Evolutionary conservation across 768 basidiomycete species (phyloP), one percentile per base, ranked within the genome.

Genomic region (Boletales sp.): DNA sequence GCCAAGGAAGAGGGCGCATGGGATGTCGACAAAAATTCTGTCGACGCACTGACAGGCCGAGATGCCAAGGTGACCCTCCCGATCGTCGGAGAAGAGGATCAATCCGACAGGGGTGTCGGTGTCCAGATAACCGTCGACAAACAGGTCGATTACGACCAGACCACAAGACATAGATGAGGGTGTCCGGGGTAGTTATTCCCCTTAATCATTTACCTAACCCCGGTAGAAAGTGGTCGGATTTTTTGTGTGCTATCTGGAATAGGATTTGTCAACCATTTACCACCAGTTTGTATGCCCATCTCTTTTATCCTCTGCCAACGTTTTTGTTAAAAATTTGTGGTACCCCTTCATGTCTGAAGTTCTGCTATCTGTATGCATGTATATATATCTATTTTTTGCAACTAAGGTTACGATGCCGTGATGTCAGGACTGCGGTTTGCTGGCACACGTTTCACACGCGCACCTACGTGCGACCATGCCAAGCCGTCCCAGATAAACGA

Each of bases 51-150:
- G 45, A 33, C 56, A 19, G 70, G 62, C 55, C 74, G 54, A 25
- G 67, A 70, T 14, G 65, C 64, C 47, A 72, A 75, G 56, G 67
- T 68, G 1, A 56, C 59, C 3, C 58, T 72, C 18, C 63, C 73
- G 21, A 71, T 71, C n/a, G 63, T 60, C 2, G 51, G 59, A 21
- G 21, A 21, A 21, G 68, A 66, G n/a, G 59, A 62, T 19, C 62
- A 67, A 7, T 53, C 58, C 1, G 62, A 57, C 34, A 57, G 31
- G 28, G 53, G 59, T 0, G 57, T 60, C 63, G 81, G 81, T n/a
- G 80, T 83, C 33, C 82, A 81, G 57, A 72, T 83, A 49, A 82
- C 81, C 1, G 74, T 83, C 46, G 76, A 83, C 51, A 66, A 75
- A 36, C 75, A 83, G 56, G 70, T 82, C 44, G 78, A 79, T 25